Conservation (phyloP, 148 eudicot genomes). For the Rhododendron williamsianum region DNA sequence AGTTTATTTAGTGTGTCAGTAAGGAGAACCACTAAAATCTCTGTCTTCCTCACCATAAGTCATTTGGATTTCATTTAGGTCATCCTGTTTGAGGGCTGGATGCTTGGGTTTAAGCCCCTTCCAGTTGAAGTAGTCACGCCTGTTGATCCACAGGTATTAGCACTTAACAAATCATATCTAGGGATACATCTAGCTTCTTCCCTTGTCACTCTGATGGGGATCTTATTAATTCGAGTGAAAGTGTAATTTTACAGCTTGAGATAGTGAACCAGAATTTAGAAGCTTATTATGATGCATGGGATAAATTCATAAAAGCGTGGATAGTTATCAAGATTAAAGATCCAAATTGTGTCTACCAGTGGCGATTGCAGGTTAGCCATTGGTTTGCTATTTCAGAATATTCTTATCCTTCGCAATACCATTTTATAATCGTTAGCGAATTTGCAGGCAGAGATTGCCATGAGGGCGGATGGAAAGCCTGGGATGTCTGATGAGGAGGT, state of each 20-base stretch:
- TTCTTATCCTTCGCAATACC: neutral
- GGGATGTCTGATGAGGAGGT: constrained; percentile 97
- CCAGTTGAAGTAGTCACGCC: constrained; percentile 63
- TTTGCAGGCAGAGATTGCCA: constrained; percentile 91
- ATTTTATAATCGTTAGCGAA: neutral
- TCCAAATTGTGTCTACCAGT: constrained; percentile 77
- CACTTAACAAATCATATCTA: neutral
- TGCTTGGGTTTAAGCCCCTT: constrained; percentile 93
- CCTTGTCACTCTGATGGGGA: neutral
- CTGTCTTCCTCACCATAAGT: neutral
- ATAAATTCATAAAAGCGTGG: constrained; percentile 79
- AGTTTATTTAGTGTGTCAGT: neutral
- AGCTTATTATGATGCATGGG: constrained; percentile 86
- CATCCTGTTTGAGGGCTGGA: constrained; percentile 93
- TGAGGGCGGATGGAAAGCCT: constrained; percentile 83
- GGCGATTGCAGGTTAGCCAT: constrained; percentile 85
- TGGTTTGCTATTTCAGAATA: neutral
- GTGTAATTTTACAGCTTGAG: constrained; percentile 56
- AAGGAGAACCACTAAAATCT: neutral
- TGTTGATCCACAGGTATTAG: constrained; percentile 62
- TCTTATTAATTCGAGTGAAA: constrained; percentile 7
- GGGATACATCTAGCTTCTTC: neutral
- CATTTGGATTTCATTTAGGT: constrained; percentile 36
- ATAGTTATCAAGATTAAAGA: constrained; percentile 89
- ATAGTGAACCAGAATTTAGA: constrained; percentile 62